A percentile compares a stretch with the other conserved stretches of the same genome.
Conservation (phyloP, 2,329 filamentous ascomycete species). For the Bipolaris zeicola region DNA sequence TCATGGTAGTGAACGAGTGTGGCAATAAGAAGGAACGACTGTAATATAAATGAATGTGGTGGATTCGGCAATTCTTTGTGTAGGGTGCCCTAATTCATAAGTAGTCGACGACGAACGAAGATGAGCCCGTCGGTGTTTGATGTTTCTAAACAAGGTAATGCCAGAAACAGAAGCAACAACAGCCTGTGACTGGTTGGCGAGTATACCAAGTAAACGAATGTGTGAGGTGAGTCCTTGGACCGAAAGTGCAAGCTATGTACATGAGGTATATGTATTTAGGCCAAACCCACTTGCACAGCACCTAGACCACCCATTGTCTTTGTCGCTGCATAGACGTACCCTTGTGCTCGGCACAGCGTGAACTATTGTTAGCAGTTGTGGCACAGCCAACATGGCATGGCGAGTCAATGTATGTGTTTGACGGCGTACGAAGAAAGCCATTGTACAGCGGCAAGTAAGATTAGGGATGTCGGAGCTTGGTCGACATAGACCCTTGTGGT, state of each 20-base stretch:
- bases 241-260: background rate
- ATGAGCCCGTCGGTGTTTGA: slow-evolving; percentile 26
- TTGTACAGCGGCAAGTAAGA: slow-evolving; percentile 18
- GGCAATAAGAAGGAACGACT: background rate
- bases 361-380: slow-evolving; percentile 18
- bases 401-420: slow-evolving; percentile 14
- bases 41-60: background rate
- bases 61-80: background rate
- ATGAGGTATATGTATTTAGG: slow-evolving; percentile 18
- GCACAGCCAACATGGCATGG: slow-evolving; percentile 28
- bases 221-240: slow-evolving; percentile 14
- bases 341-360: slow-evolving; percentile 3
- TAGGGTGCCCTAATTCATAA: slow-evolving; percentile 5
- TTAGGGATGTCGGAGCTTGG: slow-evolving; percentile 20
- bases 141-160: slow-evolving; percentile 19
- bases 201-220: slow-evolving; percentile 18
- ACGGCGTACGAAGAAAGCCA: slow-evolving; percentile 16
- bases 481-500: slow-evolving; percentile 36
- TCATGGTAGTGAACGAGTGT: slow-evolving; percentile 26
- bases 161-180: slow-evolving; percentile 22
- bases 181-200: slow-evolving; percentile 14
- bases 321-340: slow-evolving; percentile 9
- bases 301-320: slow-evolving; percentile 19
- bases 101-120: slow-evolving; percentile 4
- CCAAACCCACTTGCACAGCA: slow-evolving; percentile 20